A percentile compares a stretch with the other conserved stretches of the same genome.
phyloP scores from a whole-genome alignment of 2,329 filamentous ascomycete genomes.

The Fusarium proliferatum region DNA sequence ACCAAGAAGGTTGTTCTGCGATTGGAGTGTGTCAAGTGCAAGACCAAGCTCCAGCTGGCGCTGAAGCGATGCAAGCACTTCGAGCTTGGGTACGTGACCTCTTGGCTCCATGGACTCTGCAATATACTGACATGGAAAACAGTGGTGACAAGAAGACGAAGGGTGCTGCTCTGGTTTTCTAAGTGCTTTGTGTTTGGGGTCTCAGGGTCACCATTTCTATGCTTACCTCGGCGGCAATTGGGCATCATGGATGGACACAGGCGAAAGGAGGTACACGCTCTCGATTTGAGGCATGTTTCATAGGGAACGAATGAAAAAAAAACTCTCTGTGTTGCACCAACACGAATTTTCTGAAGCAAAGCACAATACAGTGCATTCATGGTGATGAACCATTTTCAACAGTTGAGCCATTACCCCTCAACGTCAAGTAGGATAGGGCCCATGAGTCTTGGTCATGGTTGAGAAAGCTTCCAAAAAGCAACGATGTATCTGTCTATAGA shows the following conservation, averaged over 20 bases:
- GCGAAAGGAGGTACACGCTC: slow-evolving; percentile 60
- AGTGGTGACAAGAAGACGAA: slow-evolving; percentile 99
- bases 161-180: slow-evolving; percentile 99
- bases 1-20: slow-evolving; percentile 99
- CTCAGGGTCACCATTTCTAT: slow-evolving; percentile 53
- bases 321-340: slow-evolving; percentile 44
- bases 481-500: slow-evolving; percentile 21
- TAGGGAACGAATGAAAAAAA: slow-evolving; percentile 57
- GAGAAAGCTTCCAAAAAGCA: slow-evolving; percentile 14
- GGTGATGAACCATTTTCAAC: slow-evolving; percentile 8
- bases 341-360: slow-evolving; percentile 25
- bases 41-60: slow-evolving; percentile 97
- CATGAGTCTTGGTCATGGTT: slow-evolving; percentile 4
- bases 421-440: background rate
- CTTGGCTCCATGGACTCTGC: background rate
- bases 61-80: slow-evolving; percentile 99
- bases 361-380: slow-evolving; percentile 1
- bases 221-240: slow-evolving; percentile 58
- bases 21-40: slow-evolving; percentile 97
- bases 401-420: slow-evolving; percentile 15
- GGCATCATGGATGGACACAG: slow-evolving; percentile 63
- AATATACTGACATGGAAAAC: slow-evolving; percentile 56
- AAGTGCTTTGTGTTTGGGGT: slow-evolving; percentile 68
- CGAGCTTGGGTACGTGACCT: slow-evolving; percentile 87
- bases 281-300: slow-evolving; percentile 56